Evolutionary conservation across 176 grass and related monocot species (phyloP), one percentile per base, ranked within the genome.

Genomic region (Microstegium vimineum): DNA sequence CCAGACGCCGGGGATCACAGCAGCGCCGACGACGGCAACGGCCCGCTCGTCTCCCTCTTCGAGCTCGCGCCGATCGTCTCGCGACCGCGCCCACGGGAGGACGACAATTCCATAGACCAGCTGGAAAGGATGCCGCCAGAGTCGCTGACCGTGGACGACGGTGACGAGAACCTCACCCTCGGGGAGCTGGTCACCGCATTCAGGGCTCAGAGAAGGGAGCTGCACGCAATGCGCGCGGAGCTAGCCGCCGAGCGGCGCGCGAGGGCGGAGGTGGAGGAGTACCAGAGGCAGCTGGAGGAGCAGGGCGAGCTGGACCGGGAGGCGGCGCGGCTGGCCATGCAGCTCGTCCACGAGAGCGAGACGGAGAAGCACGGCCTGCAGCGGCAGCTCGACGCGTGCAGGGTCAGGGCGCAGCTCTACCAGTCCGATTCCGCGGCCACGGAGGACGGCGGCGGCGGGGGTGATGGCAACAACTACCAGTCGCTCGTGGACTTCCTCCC

Each of bases 401-500:
- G 63, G 71, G 82, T 80, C 52, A 70, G 25, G 71, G 77, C 78
- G 13, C 54, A 77, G 65, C 82, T 89, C 34, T 11, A 36, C 63
- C 63, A 54, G 43, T 74, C 33, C 4, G 74, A 51, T 1, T 6
- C 13, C 31, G 23, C 36, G 8, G 47, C 74, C 4, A 20, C 3
- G 22, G 69, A 47, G 33, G 37, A 12, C 18, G 1, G 5, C 36
- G 63, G 9, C 42, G 10, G 25, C 5, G 17, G 63, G 13, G 5
- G 40, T 5, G 49, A 31, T 47, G 6, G 10, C 41, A 88, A 88
- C 61, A 88, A 88, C 51, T 89, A 89, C 87, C 77, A 85, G 71
- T 89, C 87, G 40, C 77, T 85, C 52, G 82, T 81, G 64, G 82
- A 89, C 11, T 89, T 85, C 77, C 9, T 89, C 33, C 82, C 87